Evolutionary conservation across 768 basidiomycete genomes (phyloP), one percentile per base, ranked within the genome.

Genomic region (Baorangia bicolor): DNA sequence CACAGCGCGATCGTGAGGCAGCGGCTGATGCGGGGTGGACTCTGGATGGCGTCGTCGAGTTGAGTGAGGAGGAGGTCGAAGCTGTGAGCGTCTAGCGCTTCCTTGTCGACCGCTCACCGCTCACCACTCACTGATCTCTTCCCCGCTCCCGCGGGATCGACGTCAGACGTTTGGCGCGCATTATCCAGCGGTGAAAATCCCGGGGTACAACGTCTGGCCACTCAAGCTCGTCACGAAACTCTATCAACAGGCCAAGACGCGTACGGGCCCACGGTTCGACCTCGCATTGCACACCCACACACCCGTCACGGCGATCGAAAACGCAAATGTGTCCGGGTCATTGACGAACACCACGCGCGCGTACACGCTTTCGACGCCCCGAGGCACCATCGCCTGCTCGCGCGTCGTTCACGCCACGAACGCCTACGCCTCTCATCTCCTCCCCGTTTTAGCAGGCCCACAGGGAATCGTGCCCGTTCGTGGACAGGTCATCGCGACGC

Each of bases 361-460:
- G 8, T 66, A 57, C 42, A 44, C 33, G 14, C 40, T 70, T 10
- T 60, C 46, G 5, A 94, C 92, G 0, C 79, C 85, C 0, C 81
- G 91, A n/a, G 92, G 94, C 1, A 59, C 64, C 1, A 68, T 93
- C 21, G 39, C 66, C 5, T 85, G 88, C 58, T 70, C 76, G 20
- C 83, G 85, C 56, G 81, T 96, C 41, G 74, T 97, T 5, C 92
- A 94, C 66, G 92, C 91, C 0, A 94, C 92, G 11, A 97, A 97
- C 63, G 94, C 77, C 0, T 94, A 95, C 57, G 82, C 86, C 12
- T 81, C 86, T 4, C 79, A 88, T 61, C 80, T 96, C 34, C 75
- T 97, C n/a, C 88, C 90, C 0, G 80, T 84, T 55, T 66, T 94
- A 28, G 62, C 76, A 9, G 83, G 85, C 0, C 75, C 56, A 13